A percentile compares a stretch with the other conserved stretches of the same genome.
These are phyloP conservation scores for Lojkania enalia DNA, from an alignment of 2,329 filamentous ascomycete genomes.

Conservation along the genomic window DNA sequence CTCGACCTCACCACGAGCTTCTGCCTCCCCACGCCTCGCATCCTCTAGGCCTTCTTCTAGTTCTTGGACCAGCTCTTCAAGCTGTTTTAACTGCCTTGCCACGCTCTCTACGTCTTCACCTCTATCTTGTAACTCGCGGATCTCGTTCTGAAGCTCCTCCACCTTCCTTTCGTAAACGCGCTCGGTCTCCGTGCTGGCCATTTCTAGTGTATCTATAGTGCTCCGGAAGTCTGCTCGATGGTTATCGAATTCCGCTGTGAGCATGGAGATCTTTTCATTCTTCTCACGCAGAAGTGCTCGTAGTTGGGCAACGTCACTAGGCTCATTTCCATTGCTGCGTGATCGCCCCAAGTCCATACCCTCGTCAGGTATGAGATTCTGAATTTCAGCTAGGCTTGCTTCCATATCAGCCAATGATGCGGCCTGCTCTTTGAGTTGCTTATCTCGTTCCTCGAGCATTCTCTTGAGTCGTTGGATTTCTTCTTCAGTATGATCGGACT, in stretches of 20 bases:
- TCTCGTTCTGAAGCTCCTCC: conserved; percentile 79
- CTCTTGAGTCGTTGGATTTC: conserved; percentile 73
- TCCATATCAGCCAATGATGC: conserved; percentile 87
- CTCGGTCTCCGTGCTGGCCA: conserved; percentile 94
- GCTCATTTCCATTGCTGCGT: conserved; percentile 50
- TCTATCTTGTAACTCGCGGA: conserved; percentile 78
- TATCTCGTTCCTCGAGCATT: conserved; percentile 81
- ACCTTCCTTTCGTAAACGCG: conserved; percentile 94
- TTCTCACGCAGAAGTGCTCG: conserved; percentile 86
- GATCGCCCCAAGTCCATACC: conserved; percentile 54
- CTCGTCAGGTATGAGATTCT: conserved; percentile 65
- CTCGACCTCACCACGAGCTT: conserved; percentile 93
- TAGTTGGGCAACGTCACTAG: conserved; percentile 73
- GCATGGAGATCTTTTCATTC: conserved; percentile 92
- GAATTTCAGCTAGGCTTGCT: conserved; percentile 78
- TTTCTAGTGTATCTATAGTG: conserved; percentile 93
- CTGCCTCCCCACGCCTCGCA: conserved; percentile 88
- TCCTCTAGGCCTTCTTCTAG: conserved; percentile 96
- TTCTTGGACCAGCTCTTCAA: conserved; percentile 95
- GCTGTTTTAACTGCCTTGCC: conserved; percentile 86
- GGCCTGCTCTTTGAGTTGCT: conserved; percentile 86
- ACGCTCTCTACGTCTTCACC: conserved; percentile 91
- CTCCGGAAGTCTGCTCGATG: conserved; percentile 95
- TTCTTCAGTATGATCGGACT: conserved; percentile 52
- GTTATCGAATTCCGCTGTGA: conserved; percentile 92